These are phyloP conservation scores for Skeletonema grethae DNA, from an alignment of 108 stramenopile genomes.

Conservation along the genomic window DNA sequence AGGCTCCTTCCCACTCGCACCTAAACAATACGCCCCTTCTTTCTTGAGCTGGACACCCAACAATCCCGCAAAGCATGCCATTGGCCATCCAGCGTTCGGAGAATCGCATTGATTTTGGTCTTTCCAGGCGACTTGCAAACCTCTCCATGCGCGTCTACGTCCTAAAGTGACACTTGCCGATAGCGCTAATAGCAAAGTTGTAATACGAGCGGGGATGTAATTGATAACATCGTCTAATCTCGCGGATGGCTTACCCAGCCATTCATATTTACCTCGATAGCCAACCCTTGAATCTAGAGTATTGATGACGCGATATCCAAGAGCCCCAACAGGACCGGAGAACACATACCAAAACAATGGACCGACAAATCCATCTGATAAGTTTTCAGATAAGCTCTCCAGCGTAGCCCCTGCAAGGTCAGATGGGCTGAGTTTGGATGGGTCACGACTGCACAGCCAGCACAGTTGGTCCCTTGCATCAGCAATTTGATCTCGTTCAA, in stretches of 20 bases:
- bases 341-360: slow-evolving; percentile 55
- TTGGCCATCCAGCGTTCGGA: slow-evolving; percentile 63
- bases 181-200: slow-evolving; percentile 27
- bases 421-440: slow-evolving; percentile 32
- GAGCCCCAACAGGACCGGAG: slow-evolving; percentile 45
- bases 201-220: slow-evolving; percentile 47
- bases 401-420: slow-evolving; percentile 47
- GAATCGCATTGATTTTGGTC: slow-evolving; percentile 45
- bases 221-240: slow-evolving; percentile 57
- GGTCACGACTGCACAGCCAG: slow-evolving; percentile 62
- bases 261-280: slow-evolving; percentile 49
- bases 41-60: slow-evolving; percentile 47
- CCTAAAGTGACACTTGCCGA: slow-evolving; percentile 20
- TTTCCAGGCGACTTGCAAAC: slow-evolving; percentile 35
- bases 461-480: slow-evolving; percentile 48
- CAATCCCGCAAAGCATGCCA: slow-evolving; percentile 53
- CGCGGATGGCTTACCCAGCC: slow-evolving; percentile 54
- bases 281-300: slow-evolving; percentile 57
- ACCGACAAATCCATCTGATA: slow-evolving; percentile 51
- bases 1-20: slow-evolving; percentile 14
- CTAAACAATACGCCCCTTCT: slow-evolving; percentile 40
- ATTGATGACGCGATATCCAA: slow-evolving; percentile 51
- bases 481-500: slow-evolving; percentile 47
- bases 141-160: slow-evolving; percentile 6
- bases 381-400: slow-evolving; percentile 51